Evolutionary conservation across 1,284 basidiomycete species (phyloP), one percentile per base, ranked within the genome.

Genomic region (Ustilago cynodontis): DNA sequence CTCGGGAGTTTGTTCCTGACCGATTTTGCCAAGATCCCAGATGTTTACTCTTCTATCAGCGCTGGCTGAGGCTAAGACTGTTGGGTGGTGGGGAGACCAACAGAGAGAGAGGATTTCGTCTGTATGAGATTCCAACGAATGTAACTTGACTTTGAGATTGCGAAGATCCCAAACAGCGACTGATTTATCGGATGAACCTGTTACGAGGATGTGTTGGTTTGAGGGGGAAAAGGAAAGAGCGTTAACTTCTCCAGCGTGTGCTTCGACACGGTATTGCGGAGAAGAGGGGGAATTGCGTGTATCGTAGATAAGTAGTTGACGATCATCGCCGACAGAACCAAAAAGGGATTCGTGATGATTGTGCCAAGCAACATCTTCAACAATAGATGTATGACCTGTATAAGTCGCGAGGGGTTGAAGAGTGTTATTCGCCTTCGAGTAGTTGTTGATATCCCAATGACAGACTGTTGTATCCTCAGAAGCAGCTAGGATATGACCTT

Each of bases 291-390:
- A 85, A 53, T 90, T 89, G 75, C 96, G 90, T 7, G 93, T 94
- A 85, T 99, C 96, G 96, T 96, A 99, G 71, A 98, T 89, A 88
- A 98, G 91, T 73, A 99, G 89, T 89, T 93, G 91, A 83, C 93
- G 93, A 86, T 99, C 96, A 81, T 99, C 96, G 33, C 95, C 94
- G n/a, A 98, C 96, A 75, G 94, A 97, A 2, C 92, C 95, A 82
- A 99, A 95, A 53, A 95, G 88, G 78, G 92, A 91, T 65, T 95
- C 94, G 85, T 93, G 89, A 22, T 90, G 90, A 13, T 92, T 88
- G 87, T 97, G 93, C 96, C 96, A 99, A 77, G 97, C 95, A 2
- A 99, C 95, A 85, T 99, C 97, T 93, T 97, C 95, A 9, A 84
- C 86, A 18, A 85, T 69, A 13, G 79, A 56, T 6, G 83, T 78